Percentiles rank a stretch among this genome's conserved stretches.
phyloP scores from a whole-genome alignment of 352 stramenopile genomes.

The Globisporangium heterothallicum region DNA sequence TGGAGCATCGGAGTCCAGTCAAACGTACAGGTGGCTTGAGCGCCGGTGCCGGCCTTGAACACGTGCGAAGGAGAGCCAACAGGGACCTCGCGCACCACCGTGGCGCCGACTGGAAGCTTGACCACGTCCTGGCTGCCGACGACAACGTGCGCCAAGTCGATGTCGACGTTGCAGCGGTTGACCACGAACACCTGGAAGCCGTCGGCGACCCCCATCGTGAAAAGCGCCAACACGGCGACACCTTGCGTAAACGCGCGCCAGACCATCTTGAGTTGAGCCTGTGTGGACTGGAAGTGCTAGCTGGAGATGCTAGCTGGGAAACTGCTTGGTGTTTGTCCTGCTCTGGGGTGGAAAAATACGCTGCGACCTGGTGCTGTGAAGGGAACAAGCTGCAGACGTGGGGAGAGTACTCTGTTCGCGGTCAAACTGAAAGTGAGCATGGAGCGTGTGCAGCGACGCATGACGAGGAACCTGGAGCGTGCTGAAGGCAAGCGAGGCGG shows the following conservation, averaged over 20 bases:
- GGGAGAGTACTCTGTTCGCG: not conserved
- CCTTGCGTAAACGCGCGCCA: slow-evolving; percentile 23
- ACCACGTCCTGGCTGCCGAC: slow-evolving; percentile 18
- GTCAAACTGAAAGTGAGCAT: slow-evolving; percentile 13
- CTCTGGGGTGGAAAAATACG: slow-evolving; percentile 4
- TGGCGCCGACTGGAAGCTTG: slow-evolving; percentile 26
- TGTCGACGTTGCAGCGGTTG: slow-evolving; percentile 42
- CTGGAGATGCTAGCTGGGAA: not conserved
- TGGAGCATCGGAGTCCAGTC: not conserved
- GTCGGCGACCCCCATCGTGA: slow-evolving; percentile 16
- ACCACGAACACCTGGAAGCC: slow-evolving; percentile 46
- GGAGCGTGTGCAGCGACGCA: not conserved
- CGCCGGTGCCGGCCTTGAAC: slow-evolving; percentile 38
- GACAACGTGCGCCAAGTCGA: slow-evolving; percentile 40
- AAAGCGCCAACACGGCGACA: slow-evolving; percentile 23
- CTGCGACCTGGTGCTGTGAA: slow-evolving; percentile 1
- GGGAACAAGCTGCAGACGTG: slow-evolving; percentile 7
- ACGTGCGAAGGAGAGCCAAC: slow-evolving; percentile 30
- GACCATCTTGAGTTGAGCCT: slow-evolving; percentile 22
- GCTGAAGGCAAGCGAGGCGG: too few species aligned
- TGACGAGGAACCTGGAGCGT: not conserved
- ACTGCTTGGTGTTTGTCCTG: not conserved
- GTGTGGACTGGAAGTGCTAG: not conserved
- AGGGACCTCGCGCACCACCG: slow-evolving; percentile 27
- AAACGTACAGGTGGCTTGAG: slow-evolving; percentile 52